Conservation (phyloP, 2,329 filamentous ascomycete genomes). For the Colletotrichum eleusines region DNA sequence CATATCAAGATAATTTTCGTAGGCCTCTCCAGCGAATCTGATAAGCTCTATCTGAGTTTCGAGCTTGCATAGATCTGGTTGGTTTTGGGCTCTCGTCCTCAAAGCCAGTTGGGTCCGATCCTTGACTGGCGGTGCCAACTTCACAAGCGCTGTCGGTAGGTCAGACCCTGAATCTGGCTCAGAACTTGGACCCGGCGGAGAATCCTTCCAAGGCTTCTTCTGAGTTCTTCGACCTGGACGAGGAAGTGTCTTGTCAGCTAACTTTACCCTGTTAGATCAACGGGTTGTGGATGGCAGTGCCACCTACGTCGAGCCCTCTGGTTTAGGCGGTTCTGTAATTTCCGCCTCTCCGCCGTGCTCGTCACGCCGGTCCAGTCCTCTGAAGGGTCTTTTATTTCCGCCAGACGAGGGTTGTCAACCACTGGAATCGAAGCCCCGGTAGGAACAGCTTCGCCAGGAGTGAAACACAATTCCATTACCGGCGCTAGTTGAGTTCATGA, state of each 20-base stretch:
- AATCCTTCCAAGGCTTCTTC: neutral
- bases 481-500: neutral
- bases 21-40: slow-evolving; percentile 29
- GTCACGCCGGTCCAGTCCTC: slow-evolving; percentile 53
- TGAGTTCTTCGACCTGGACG: neutral
- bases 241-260: neutral
- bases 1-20: slow-evolving; percentile 16
- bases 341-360: slow-evolving; percentile 44
- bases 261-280: neutral
- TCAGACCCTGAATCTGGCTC: neutral
- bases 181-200: neutral
- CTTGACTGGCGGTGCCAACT: neutral
- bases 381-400: slow-evolving; percentile 22
- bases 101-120: neutral
- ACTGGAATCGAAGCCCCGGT: slow-evolving; percentile 13
- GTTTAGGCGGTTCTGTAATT: slow-evolving; percentile 39
- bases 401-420: slow-evolving; percentile 21
- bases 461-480: slow-evolving; percentile 33
- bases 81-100: neutral
- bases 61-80: neutral
- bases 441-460: slow-evolving; percentile 21
- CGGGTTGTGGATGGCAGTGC: neutral
- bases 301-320: slow-evolving; percentile 37
- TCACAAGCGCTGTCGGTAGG: neutral
- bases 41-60: slow-evolving; percentile 12